A percentile compares a stretch with the other conserved stretches of the same genome.
Evolutionary conservation across 192 early-diverging fungal genomes (phyloP).

Genomic region (Haplosporangium gracile): DNA sequence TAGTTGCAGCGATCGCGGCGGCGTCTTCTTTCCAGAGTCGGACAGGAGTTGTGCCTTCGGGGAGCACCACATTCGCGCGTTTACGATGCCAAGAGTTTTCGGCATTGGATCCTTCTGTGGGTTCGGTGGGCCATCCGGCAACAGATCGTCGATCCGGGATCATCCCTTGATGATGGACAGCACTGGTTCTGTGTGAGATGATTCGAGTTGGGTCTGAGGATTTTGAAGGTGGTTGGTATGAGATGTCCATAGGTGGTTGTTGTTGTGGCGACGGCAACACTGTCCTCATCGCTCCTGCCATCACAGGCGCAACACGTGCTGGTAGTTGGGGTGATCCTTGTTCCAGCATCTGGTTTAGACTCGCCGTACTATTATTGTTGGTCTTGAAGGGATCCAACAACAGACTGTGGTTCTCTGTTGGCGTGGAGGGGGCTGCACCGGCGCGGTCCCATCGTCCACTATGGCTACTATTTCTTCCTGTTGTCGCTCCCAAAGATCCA

Average conservation of each 20-base stretch:
- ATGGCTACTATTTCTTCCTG: neutral
- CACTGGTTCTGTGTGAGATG: neutral
- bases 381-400: slow-evolving; percentile 32
- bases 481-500: neutral
- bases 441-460: neutral
- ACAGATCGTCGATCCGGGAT: neutral
- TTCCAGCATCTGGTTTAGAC: neutral
- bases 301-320: neutral
- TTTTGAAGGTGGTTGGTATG: slow-evolving; percentile 34
- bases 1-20: neutral
- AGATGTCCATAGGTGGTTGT: slow-evolving; percentile 7
- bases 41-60: slow-evolving; percentile 4
- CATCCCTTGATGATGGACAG: neutral
- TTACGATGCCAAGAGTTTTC: slow-evolving; percentile 2
- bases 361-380: slow-evolving; percentile 33
- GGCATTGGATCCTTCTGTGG: neutral
- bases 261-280: neutral
- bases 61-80: slow-evolving; percentile 18
- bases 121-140: neutral
- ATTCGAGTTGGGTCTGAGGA: neutral
- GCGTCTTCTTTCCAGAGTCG: slow-evolving; percentile 25
- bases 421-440: neutral
- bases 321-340: neutral
- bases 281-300: too few species aligned
- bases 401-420: neutral